Percentiles rank a stretch among this genome's conserved stretches.
Evolutionary conservation across 2,329 filamentous ascomycete genomes (phyloP).

Genomic region (Fusarium agapanthi): DNA sequence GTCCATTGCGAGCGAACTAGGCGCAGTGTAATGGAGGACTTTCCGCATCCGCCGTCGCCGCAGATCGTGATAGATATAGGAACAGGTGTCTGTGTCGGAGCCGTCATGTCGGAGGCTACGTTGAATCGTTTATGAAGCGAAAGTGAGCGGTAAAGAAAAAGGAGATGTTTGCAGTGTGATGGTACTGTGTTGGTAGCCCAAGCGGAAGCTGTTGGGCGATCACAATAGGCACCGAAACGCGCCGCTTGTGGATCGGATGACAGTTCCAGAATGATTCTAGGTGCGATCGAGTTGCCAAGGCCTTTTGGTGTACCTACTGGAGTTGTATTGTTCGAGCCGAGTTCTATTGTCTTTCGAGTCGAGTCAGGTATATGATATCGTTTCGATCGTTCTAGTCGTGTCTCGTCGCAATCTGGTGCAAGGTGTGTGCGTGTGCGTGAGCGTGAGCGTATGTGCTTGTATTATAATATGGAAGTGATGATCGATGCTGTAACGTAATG

Average conservation of each 20-base stretch:
- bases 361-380: conserved; percentile 6
- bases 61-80: conserved; percentile 83
- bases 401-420: conserved; percentile 10
- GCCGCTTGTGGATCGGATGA: conserved; percentile 24
- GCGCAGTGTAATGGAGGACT: conserved; percentile 85
- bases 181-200: background rate
- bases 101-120: conserved; percentile 25
- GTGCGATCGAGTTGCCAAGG: conserved; percentile 12
- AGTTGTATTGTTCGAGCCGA: background rate
- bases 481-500: conserved; percentile 8
- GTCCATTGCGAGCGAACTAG: conserved; percentile 87
- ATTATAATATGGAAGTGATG: conserved; percentile 10
- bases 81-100: conserved; percentile 49
- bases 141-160: background rate
- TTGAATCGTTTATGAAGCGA: background rate
- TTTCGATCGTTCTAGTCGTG: conserved; percentile 27
- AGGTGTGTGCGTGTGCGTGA: background rate
- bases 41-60: conserved; percentile 85
- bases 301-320: background rate
- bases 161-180: background rate
- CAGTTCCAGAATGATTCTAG: conserved; percentile 25
- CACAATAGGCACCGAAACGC: conserved; percentile 12
- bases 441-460: background rate
- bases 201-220: conserved; percentile 16
- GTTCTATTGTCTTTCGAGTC: background rate